A percentile compares a stretch with the other conserved stretches of the same genome.
These are phyloP conservation scores for Oenanthe sinensis DNA, from an alignment of 129 eudicot species.

Conservation along the genomic window DNA sequence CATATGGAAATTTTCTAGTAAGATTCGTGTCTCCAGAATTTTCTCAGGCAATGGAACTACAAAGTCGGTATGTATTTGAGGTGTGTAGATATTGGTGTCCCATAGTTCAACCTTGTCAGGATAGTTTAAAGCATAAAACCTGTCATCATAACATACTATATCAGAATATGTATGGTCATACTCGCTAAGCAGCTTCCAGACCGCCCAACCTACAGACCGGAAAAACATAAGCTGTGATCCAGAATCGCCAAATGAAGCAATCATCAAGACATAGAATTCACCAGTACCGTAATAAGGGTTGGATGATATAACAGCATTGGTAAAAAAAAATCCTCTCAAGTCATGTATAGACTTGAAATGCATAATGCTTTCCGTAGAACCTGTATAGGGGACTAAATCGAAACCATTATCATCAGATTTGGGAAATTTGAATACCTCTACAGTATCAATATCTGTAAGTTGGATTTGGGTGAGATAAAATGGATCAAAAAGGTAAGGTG, in stretches of 20 bases:
- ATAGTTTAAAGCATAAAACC: background rate
- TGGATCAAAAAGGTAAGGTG: background rate
- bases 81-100: background rate
- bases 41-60: background rate
- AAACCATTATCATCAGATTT: background rate
- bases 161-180: background rate
- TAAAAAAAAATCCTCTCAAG: background rate
- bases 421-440: background rate
- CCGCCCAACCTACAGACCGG: background rate
- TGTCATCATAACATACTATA: background rate
- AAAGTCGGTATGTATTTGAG: background rate
- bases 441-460: background rate
- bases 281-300: background rate
- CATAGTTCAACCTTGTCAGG: background rate
- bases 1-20: background rate
- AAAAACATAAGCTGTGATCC: background rate
- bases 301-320: background rate
- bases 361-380: background rate
- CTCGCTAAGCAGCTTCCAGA: background rate
- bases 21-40: background rate
- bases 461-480: background rate
- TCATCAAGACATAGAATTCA: background rate
- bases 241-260: background rate
- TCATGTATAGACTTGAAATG: constrained; percentile 5
- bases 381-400: background rate